Percentiles rank a stretch among this genome's conserved stretches.
These are phyloP conservation scores for Marasmius sp. DNA, from an alignment of 1,284 basidiomycete species.

Conservation along the genomic window DNA sequence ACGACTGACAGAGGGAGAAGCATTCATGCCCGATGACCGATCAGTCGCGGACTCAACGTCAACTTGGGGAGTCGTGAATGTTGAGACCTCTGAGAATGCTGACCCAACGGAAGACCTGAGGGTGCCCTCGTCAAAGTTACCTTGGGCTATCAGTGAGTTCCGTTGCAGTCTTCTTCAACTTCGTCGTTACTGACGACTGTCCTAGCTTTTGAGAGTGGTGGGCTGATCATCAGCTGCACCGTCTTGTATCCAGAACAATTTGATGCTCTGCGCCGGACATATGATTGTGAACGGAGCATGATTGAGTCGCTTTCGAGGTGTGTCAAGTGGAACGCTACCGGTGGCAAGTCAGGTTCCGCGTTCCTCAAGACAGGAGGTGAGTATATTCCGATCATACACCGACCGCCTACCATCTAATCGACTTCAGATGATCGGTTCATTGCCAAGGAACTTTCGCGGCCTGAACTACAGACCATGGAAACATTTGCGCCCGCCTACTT, in stretches of 20 bases:
- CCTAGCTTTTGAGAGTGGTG: slow-evolving; percentile 85
- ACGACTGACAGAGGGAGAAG: slow-evolving; percentile 69
- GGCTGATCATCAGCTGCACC: slow-evolving; percentile 93
- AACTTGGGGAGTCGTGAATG: slow-evolving; percentile 85
- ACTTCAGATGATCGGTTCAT: slow-evolving; percentile 92
- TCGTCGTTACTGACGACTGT: slow-evolving; percentile 14
- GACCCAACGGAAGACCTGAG: slow-evolving; percentile 78
- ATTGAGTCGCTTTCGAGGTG: slow-evolving; percentile 93
- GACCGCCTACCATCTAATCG: neutral
- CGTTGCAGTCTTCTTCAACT: neutral
- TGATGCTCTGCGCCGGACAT: slow-evolving; percentile 88
- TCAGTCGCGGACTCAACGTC: slow-evolving; percentile 80
- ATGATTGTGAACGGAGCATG: slow-evolving; percentile 92
- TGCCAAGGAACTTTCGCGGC: slow-evolving; percentile 91
- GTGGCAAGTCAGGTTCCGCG: slow-evolving; percentile 95
- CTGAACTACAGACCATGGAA: slow-evolving; percentile 94
- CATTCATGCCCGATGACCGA: slow-evolving; percentile 83
- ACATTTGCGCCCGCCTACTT: slow-evolving; percentile 98
- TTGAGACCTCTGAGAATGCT: slow-evolving; percentile 59
- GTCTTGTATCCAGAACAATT: slow-evolving; percentile 98
- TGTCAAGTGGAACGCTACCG: slow-evolving; percentile 94
- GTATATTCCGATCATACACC: slow-evolving; percentile 1
- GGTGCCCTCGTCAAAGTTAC: slow-evolving; percentile 74
- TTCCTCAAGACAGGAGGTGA: slow-evolving; percentile 93
- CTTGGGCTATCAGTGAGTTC: slow-evolving; percentile 74